Evolutionary conservation across 2,329 filamentous ascomycete species (phyloP).

Genomic region (Aspergillus felis): DNA sequence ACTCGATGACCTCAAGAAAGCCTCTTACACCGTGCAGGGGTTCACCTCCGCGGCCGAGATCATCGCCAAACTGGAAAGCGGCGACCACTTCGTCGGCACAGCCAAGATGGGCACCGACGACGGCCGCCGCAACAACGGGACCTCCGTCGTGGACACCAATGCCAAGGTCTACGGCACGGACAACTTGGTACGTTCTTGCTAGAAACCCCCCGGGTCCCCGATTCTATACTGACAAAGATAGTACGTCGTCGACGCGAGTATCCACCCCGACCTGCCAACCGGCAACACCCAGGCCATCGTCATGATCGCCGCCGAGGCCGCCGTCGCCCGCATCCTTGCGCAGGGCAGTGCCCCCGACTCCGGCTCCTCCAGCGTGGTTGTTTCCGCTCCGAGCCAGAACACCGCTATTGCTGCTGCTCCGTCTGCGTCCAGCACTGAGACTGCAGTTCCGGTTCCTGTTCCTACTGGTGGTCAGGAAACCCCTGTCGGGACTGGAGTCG

Average conservation of each 20-base stretch:
- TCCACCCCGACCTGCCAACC: conserved; percentile 65
- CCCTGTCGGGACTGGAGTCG: not conserved
- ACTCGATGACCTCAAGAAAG: conserved; percentile 10
- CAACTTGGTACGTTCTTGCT: conserved; percentile 46
- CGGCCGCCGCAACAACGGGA: conserved; percentile 50
- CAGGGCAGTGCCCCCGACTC: conserved; percentile 15
- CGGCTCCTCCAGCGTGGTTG: not conserved
- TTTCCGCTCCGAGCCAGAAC: not conserved
- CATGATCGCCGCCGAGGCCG: conserved; percentile 60
- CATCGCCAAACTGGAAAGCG: conserved; percentile 40
- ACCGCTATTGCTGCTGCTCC: not conserved
- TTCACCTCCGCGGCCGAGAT: conserved; percentile 9
- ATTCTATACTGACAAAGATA: not conserved
- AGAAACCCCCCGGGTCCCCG: no score
- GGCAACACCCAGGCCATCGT: conserved; percentile 65
- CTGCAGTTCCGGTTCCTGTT: not conserved
- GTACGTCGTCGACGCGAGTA: conserved; percentile 64
- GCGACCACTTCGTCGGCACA: conserved; percentile 48
- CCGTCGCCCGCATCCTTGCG: conserved; percentile 51
- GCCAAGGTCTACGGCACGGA: conserved; percentile 65
- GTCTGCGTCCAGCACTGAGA: not conserved
- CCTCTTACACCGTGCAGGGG: conserved; percentile 13
- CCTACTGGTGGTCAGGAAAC: not conserved
- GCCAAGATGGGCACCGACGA: conserved; percentile 59
- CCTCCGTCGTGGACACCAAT: conserved; percentile 59